phyloP scores from a whole-genome alignment of 1,284 basidiomycete species.

The Ustilago shanxiensis region DNA sequence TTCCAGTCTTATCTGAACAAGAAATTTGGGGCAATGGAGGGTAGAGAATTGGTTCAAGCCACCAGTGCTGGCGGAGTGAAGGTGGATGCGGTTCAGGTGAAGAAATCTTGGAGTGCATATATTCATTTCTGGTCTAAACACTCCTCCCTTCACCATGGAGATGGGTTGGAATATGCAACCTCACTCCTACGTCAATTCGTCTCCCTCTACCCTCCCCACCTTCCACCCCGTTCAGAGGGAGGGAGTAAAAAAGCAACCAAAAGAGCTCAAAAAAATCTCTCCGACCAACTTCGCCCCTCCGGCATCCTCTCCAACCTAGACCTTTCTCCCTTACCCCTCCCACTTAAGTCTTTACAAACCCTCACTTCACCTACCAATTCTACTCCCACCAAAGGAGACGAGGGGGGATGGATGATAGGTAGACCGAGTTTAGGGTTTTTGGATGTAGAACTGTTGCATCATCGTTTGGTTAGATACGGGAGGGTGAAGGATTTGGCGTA shows the following conservation, averaged over 20 bases:
- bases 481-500: slow-evolving; percentile 24
- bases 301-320: slow-evolving; percentile 1
- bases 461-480: slow-evolving; percentile 48
- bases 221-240: neutral
- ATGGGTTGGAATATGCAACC: slow-evolving; percentile 21
- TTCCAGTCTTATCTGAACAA: slow-evolving; percentile 14
- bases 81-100: slow-evolving; percentile 29
- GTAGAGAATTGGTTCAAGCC: too few relatives aligned
- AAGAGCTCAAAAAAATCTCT: neutral
- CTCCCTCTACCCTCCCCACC: slow-evolving; percentile 24
- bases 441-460: slow-evolving; percentile 61
- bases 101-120: slow-evolving; percentile 45
- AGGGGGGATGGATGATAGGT: neutral
- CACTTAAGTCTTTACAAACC: slow-evolving; percentile 10
- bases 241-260: slow-evolving; percentile 3
- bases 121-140: slow-evolving; percentile 53
- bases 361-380: too few relatives aligned
- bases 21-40: too few relatives aligned
- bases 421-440: slow-evolving; percentile 44
- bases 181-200: slow-evolving; percentile 10
- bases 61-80: neutral
- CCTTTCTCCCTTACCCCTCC: slow-evolving; percentile 26
- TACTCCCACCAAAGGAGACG: too few relatives aligned
- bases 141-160: neutral
- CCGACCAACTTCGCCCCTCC: neutral